Evolutionary conservation across 225 moss, liverwort and hornwort genomes (phyloP), one percentile per base, ranked within the genome.

Genomic region (Sphagnum tenellum): DNA sequence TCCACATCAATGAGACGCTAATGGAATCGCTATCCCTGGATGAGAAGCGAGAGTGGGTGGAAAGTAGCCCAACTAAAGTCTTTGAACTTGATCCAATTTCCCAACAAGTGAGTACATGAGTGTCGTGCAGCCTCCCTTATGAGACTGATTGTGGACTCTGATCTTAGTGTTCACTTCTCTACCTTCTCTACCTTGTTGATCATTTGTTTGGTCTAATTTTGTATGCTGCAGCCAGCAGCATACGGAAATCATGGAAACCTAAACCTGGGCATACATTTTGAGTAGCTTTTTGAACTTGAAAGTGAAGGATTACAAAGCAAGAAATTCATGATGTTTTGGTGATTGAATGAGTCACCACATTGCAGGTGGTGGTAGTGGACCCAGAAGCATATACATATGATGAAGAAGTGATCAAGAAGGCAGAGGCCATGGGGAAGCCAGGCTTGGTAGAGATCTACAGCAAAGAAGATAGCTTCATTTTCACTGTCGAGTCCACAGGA

Each of bases 361-460:
- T 69, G 72, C 84, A 96, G 95, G 96, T 98, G 70, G 81, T 88
- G 9, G 90, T 98, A 56, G 83, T 84, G 63, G 96, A 98, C 67
- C 78, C 96, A 29, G 96, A 98, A 76, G 92, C 93, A 4, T 98
- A 98, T 73, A 80, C 92, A 2, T 98, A 93, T 59, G 96, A 92
- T 59, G 96, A 98, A 73, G 92, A 93, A 72, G 89, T 98, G 61
- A 64, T 92, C 52, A 98, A 98, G 75, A 98, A 98, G 72, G 96
- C 96, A 64, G 96, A 98, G 64, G 90, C 92, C n/a, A 98, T 98
- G 96, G 96, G 96, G 10, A 98, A 98, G 67, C 81, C 93, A 57
- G 96, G 96, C 46, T 67, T 98, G 60, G 92, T 98, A 51, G 96
- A 98, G 46, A 93, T 98, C 3, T 79, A 85, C 67, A 88, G 88